A percentile compares a stretch with the other conserved stretches of the same genome.
Evolutionary conservation across 2,329 filamentous ascomycete species (phyloP).

Genomic region (Madurella fahalii): DNA sequence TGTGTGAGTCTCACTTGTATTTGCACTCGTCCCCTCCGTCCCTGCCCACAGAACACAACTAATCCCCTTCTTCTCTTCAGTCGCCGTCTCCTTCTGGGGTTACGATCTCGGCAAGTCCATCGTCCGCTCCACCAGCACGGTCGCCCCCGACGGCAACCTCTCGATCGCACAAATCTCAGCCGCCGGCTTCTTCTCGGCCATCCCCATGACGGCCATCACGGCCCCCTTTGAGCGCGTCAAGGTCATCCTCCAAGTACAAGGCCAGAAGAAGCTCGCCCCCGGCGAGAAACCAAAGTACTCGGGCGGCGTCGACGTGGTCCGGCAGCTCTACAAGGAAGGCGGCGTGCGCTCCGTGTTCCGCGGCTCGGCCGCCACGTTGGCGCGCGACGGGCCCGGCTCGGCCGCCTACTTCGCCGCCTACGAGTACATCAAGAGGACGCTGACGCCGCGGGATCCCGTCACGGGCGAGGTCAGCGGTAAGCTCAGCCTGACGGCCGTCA

Average conservation of each 20-base stretch:
- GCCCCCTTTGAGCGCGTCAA: constrained; percentile 98
- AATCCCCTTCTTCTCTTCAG: constrained; percentile 34
- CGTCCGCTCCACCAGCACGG: constrained; percentile 64
- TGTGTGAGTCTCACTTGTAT: constrained; percentile 67
- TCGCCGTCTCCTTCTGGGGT: constrained; percentile 73
- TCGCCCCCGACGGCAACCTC: constrained; percentile 65
- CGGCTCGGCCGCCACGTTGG: constrained; percentile 83
- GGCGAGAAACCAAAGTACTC: constrained; percentile 91
- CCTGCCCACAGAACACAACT: background rate
- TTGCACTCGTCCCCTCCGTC: background rate
- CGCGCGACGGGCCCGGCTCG: constrained; percentile 85
- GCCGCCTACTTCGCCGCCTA: constrained; percentile 97
- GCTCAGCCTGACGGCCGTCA: constrained; percentile 76
- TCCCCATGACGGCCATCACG: constrained; percentile 98
- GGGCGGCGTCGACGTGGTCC: constrained; percentile 83
- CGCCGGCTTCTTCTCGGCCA: constrained; percentile 94
- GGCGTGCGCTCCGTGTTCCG: constrained; percentile 90
- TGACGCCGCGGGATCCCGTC: constrained; percentile 77
- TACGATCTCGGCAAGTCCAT: constrained; percentile 94
- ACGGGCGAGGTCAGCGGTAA: constrained; percentile 70
- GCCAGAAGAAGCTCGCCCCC: constrained; percentile 76
- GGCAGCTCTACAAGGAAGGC: constrained; percentile 87
- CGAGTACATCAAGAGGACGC: constrained; percentile 83
- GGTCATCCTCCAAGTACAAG: constrained; percentile 95
- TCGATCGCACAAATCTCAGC: constrained; percentile 83